phyloP scores from a whole-genome alignment of 768 basidiomycete genomes.

The Phaeotremella fagi region DNA sequence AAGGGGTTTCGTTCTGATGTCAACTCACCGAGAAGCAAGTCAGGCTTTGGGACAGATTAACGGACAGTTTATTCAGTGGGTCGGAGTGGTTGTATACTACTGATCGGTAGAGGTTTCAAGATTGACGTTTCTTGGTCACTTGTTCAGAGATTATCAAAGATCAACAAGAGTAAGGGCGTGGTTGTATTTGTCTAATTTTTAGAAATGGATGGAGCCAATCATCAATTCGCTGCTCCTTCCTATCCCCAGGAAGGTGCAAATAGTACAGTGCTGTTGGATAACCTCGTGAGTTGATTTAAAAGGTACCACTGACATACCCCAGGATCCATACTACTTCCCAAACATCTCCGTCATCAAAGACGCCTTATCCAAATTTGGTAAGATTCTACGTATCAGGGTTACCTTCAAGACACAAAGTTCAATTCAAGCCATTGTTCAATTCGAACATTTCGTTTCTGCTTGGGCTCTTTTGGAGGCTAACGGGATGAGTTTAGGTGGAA shows the following conservation, averaged over 20 bases:
- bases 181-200: too few relatives aligned
- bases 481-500: conserved; percentile 23
- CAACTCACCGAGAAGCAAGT: conserved; percentile 29
- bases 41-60: conserved; percentile 27
- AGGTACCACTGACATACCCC: conserved; percentile 2
- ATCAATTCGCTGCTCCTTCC: conserved; percentile 33
- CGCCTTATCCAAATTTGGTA: conserved; percentile 31
- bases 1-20: conserved; percentile 38
- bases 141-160: conserved; percentile 28
- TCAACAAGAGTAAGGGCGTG: conserved; percentile 4
- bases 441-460: conserved; percentile 26
- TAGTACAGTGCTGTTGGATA: conserved; percentile 32
- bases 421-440: conserved; percentile 27
- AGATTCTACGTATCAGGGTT: conserved; percentile 19
- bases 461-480: conserved; percentile 21
- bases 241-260: conserved; percentile 12
- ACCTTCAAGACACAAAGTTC: conserved; percentile 1
- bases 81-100: background rate
- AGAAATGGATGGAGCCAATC: conserved; percentile 34
- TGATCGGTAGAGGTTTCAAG: conserved; percentile 22
- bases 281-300: conserved; percentile 19
- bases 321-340: conserved; percentile 29
- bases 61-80: conserved; percentile 26
- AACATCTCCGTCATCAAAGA: conserved; percentile 19
- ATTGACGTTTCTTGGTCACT: conserved; percentile 42